These are phyloP conservation scores for Claviceps cyperi DNA, from an alignment of 2,329 filamentous ascomycete species.

Conservation along the genomic window DNA sequence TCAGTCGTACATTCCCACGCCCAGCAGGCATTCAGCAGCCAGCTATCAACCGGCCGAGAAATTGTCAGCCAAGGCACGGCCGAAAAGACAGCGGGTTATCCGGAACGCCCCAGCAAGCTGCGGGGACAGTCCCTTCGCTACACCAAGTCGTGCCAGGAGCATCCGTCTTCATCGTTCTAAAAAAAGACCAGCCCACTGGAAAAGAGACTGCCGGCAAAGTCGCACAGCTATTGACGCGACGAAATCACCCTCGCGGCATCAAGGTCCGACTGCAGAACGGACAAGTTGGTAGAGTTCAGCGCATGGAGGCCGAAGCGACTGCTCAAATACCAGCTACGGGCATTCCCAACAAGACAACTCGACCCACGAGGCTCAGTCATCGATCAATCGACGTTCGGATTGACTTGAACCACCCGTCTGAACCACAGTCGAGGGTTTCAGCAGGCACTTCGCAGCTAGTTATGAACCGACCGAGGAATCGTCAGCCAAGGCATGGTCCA, in stretches of 20 bases:
- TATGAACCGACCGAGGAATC: constrained; percentile 22
- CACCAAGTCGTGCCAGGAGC: constrained; percentile 45
- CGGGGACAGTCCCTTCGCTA: constrained; percentile 30
- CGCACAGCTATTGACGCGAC: constrained; percentile 52
- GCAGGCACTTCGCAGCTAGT: constrained; percentile 18
- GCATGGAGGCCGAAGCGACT: constrained; percentile 25
- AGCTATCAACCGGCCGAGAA: constrained; percentile 20
- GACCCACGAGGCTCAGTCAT: constrained; percentile 14
- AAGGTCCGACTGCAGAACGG: constrained; percentile 63
- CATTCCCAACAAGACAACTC: constrained; percentile 1
- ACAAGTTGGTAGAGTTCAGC: constrained; percentile 59
- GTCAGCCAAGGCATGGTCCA: constrained; percentile 13
- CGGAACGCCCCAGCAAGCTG: constrained; percentile 19
- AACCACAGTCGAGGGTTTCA: not conserved
- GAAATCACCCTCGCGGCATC: constrained; percentile 64
- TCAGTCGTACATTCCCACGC: not conserved
- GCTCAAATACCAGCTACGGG: constrained; percentile 1
- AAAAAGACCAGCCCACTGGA: constrained; percentile 62
- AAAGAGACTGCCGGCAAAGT: constrained; percentile 54
- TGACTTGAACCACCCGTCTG: constrained; percentile 19
- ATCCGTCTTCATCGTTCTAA: constrained; percentile 57
- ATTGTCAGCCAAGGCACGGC: constrained; percentile 16
- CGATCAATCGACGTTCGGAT: constrained; percentile 21
- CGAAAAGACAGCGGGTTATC: not conserved
- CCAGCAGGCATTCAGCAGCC: constrained; percentile 18